Evolutionary conservation across 176 grass and related monocot species (phyloP).

Genomic region (Poa annua): DNA sequence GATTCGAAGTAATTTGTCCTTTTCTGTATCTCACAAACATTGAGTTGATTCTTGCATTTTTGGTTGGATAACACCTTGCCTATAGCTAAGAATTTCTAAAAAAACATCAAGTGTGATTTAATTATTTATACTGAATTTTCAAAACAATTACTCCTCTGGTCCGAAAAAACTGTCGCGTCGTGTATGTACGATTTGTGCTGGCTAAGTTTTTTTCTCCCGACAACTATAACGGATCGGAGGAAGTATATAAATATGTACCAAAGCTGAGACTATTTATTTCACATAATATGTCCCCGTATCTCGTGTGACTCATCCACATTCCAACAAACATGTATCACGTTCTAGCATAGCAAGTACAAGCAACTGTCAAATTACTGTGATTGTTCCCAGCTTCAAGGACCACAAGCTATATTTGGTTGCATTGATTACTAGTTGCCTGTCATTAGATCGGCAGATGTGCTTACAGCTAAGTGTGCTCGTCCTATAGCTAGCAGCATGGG

Average conservation of each 20-base stretch:
- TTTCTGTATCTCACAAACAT: not conserved
- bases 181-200: too few species aligned
- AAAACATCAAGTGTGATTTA: not conserved
- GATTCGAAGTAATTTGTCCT: not conserved
- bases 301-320: slow-evolving; percentile 28
- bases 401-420: slow-evolving; percentile 45
- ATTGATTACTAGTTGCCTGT: slow-evolving; percentile 53
- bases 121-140: not conserved
- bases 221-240: too few species aligned
- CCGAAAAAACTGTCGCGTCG: too few species aligned
- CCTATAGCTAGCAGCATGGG: slow-evolving; percentile 38
- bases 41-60: not conserved
- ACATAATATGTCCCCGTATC: not conserved
- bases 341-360: slow-evolving; percentile 23
- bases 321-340: slow-evolving; percentile 39
- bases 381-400: slow-evolving; percentile 29
- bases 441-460: slow-evolving; percentile 22
- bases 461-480: slow-evolving; percentile 58
- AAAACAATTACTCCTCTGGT: not conserved
- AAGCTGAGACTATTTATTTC: not conserved
- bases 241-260: not conserved
- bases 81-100: not conserved
- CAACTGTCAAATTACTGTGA: slow-evolving; percentile 38
- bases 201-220: too few species aligned
- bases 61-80: not conserved